phyloP scores from a whole-genome alignment of 1,284 basidiomycete genomes.

The Cryptococcus neoformans region DNA sequence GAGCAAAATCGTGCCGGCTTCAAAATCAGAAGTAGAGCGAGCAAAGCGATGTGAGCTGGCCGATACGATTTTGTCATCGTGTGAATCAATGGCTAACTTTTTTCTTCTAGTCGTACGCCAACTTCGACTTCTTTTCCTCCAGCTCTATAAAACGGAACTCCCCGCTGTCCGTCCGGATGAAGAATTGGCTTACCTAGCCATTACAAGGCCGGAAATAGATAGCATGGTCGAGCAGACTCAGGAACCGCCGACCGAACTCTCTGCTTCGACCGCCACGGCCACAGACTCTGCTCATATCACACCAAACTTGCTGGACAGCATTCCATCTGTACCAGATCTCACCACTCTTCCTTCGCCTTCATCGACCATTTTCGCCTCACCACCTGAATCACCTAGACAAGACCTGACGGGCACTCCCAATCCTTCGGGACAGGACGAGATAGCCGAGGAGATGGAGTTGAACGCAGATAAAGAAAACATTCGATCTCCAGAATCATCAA shows the following conservation, averaged over 20 bases:
- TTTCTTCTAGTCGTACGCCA: conserved; percentile 33
- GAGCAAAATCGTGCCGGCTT: not conserved
- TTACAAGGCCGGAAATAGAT: conserved; percentile 38
- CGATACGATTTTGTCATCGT: not conserved
- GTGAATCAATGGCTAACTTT: conserved; percentile 6
- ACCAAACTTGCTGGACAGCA: not conserved
- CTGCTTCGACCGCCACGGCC: not conserved
- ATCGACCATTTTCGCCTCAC: not conserved
- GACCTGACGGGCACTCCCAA: not conserved
- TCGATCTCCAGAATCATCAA: not conserved
- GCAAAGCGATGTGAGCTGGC: conserved; percentile 38
- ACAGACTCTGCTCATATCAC: not conserved
- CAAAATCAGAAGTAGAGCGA: conserved; percentile 34
- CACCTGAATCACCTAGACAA: not conserved
- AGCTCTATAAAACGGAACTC: conserved; percentile 39
- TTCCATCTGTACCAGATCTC: not conserved
- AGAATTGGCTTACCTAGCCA: conserved; percentile 48
- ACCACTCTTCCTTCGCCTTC: not conserved
- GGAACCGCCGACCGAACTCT: not conserved
- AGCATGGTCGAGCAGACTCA: conserved; percentile 20
- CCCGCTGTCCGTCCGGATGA: conserved; percentile 42
- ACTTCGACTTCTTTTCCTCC: conserved; percentile 37
- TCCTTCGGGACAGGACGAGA: not conserved
- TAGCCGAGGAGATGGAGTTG: not conserved
- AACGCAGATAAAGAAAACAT: not conserved